Base-by-base conservation (phyloP, 2,329 filamentous ascomycete genomes). In the Pseudocercospora eumusae region DNA sequence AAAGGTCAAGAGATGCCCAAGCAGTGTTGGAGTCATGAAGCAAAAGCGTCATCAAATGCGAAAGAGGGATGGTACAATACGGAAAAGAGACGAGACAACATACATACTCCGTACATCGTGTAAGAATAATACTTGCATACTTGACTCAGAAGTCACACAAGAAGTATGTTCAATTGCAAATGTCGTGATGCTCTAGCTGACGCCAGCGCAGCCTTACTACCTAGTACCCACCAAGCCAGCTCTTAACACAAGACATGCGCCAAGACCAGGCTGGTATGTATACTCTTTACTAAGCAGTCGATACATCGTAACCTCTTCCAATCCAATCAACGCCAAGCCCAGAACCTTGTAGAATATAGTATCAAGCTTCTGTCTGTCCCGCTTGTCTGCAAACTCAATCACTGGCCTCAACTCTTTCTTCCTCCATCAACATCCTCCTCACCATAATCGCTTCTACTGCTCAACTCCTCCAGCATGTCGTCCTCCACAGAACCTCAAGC, bases 91-190 rank as follows among this genome's bases (percentile, higher is more conserved):
- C 13, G 57, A 57, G 2, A 63, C 61, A 9, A 60, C 52, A 42
- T 63, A 56, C n/a, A 25, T 40, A n/a, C n/a, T n/a, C n/a, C n/a
- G n/a, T n/a, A n/a, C n/a, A n/a, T n/a, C n/a, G n/a, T n/a, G n/a
- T 31, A 63, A 60, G 23, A 63, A 63, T 36, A 57, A 59, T n/a
- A 45, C 61, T 21, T 63, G 61, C 52, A 56, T 63, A 31, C 52
- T 63, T n/a, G 47, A 58, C n/a, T 57, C 61, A 11, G 61, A 63
- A 28, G 36, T 56, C 21, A 63, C 57, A 4, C 50, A 63, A 36
- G 61, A 57, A 11, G 40, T 44, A 44, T 7, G 20, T n/a, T 20
- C 1, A 44, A 10, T 8, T 21, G n/a, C 2, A 2, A 44, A 20
- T 21, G 15, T 44, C 1, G 9, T 7, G 20, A 18, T 7, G 15